These are phyloP conservation scores for Truncatella angustata DNA, from an alignment of 2,329 filamentous ascomycete genomes.

Conservation along the genomic window DNA sequence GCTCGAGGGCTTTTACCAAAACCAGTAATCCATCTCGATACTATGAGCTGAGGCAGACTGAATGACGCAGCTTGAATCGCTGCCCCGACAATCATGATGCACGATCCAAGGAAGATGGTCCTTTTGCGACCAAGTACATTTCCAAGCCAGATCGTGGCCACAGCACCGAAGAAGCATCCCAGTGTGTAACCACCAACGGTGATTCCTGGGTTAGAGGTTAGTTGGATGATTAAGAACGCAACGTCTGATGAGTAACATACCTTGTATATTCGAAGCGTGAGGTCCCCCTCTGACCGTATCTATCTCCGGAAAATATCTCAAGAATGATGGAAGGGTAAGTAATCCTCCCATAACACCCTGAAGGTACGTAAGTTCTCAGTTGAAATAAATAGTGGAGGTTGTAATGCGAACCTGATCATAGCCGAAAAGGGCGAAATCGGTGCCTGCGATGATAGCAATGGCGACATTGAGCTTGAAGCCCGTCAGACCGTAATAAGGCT, in stretches of 20 bases:
- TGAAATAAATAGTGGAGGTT: background rate
- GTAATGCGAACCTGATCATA: conserved; percentile 13
- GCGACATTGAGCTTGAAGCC: conserved; percentile 14
- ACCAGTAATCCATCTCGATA: conserved; percentile 13
- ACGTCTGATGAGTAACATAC: no score
- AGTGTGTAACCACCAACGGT: conserved; percentile 16
- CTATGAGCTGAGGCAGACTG: conserved; percentile 14
- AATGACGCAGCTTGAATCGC: conserved; percentile 12
- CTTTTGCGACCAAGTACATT: conserved; percentile 14
- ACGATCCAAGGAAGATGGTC: conserved; percentile 12
- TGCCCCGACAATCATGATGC: conserved; percentile 15
- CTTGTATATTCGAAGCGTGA: conserved; percentile 14
- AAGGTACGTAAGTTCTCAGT: background rate
- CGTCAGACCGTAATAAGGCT: conserved; percentile 13
- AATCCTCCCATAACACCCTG: conserved; percentile 4
- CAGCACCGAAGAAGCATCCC: conserved; percentile 16
- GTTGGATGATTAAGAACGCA: no score
- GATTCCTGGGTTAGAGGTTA: conserved; percentile 6
- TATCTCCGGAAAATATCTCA: conserved; percentile 13
- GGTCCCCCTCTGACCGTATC: no score
- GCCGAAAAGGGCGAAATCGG: conserved; percentile 16
- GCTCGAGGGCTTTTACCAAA: conserved; percentile 10
- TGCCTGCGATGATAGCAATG: conserved; percentile 14
- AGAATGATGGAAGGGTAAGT: conserved; percentile 8
- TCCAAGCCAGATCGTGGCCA: conserved; percentile 15